Percentiles rank a stretch among this genome's conserved stretches.
These are phyloP conservation scores for Populus davidiana DNA, from an alignment of 345 rosid genomes.

Conservation along the genomic window DNA sequence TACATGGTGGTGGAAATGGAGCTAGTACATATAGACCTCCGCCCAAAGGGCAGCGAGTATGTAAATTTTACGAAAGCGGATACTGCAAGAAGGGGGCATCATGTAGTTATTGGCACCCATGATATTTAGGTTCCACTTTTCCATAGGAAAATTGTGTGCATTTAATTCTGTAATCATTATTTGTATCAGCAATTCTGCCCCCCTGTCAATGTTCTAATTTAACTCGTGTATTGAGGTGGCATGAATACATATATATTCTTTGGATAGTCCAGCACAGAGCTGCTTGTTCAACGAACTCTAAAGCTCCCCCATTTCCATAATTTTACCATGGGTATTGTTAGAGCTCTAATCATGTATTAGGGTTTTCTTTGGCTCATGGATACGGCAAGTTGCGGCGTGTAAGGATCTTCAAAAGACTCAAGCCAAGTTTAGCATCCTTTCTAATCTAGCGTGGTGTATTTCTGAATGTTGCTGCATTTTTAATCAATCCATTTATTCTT, in stretches of 20 bases:
- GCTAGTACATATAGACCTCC: constrained; percentile 46
- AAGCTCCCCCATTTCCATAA: too few species aligned
- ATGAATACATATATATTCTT: constrained; percentile 8
- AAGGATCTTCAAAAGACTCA: too few species aligned
- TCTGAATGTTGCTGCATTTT: too few species aligned
- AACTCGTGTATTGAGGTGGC: constrained; percentile 26
- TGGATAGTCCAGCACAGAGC: constrained; percentile 5
- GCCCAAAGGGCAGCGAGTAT: constrained; percentile 67
- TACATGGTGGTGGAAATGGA: constrained; percentile 42
- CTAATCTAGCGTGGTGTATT: too few species aligned
- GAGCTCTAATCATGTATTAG: too few species aligned
- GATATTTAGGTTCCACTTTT: constrained; percentile 22
- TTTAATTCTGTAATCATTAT: constrained; percentile 29
- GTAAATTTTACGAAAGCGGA: constrained; percentile 76
- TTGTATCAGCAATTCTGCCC: constrained; percentile 20
- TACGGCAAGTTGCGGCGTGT: too few species aligned
- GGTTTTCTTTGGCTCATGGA: neutral
- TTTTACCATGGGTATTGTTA: too few species aligned
- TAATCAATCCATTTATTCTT: too few species aligned
- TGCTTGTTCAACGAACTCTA: neutral
- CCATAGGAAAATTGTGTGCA: constrained; percentile 17
- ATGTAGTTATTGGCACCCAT: constrained; percentile 75
- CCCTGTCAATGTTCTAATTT: constrained; percentile 18
- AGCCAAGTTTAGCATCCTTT: too few species aligned
- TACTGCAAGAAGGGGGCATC: constrained; percentile 73